Evolutionary conservation across 202 grass and related monocot genomes (phyloP), one percentile per base, ranked within the genome.

Genomic region (Eragrostis tef): DNA sequence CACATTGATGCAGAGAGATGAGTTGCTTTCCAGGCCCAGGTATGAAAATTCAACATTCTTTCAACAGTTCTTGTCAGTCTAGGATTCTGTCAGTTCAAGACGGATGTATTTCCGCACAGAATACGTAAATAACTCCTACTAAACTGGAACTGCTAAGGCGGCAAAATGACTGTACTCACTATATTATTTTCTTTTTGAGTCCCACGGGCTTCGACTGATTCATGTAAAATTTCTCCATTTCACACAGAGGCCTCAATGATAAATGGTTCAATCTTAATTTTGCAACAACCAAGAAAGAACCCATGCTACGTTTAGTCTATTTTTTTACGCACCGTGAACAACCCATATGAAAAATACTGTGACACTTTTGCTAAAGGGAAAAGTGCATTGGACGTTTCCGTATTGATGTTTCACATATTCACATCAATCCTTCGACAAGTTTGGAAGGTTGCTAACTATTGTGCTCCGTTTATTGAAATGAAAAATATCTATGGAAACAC

Each of bases 1-100:
- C 79, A 86, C 83, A 86, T 36, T 70, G 79, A 79, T 51, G 52
- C 24, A 0, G 60, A 86, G 24, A 24, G 12, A 7, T 45, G 19
- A 31, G 6, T 45, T 58, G 17, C 41, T 66, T 82, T 83, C 46
- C 22, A 19, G 50, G 56, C 68, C 11, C 21, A 6, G 13, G 36
- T 42, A 48, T 56, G n/a, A 67, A 44, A 43, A 71, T 31, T 73
- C 66, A 73, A 42, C 60, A 63, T 34, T 63, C 60, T 63, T 63
- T 63, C 26, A 63, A 34, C 60, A 16, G 60, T 29, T 14, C 25
- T 63, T 31, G 13, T 63, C 26, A 24, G 56, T 13, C 21, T 59
- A 59, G 9, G 56, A 25, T 57, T 57, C 6, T 21, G 19, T 56
- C 52, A 60, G 22, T 62, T 29, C 26, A 63, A 13, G 24, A 0